Evolutionary conservation across 257 asterid species (phyloP).

Genomic region (Sherardia arvensis): DNA sequence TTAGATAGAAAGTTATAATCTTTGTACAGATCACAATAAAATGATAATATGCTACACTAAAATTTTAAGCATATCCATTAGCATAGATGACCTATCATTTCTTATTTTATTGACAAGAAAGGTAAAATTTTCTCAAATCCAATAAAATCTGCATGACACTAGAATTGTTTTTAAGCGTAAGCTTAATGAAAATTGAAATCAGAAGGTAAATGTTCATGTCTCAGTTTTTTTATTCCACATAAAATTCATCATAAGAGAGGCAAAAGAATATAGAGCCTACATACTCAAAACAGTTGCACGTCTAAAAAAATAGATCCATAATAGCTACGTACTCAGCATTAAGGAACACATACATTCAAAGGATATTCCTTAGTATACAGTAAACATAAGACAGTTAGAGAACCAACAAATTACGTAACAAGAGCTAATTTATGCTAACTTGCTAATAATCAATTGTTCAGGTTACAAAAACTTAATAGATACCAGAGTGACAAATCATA

Average conservation of each 20-base stretch:
- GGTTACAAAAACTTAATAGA: background rate
- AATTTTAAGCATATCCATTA: background rate
- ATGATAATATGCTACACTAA: background rate
- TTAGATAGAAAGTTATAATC: too few relatives aligned
- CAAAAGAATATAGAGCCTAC: background rate
- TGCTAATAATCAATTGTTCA: background rate
- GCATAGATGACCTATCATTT: background rate
- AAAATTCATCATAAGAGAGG: background rate
- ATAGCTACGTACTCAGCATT: background rate
- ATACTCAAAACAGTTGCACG: background rate
- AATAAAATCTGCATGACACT: background rate
- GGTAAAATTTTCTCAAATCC: background rate
- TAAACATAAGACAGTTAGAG: background rate
- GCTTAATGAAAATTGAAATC: background rate
- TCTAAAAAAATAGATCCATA: background rate
- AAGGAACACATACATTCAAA: background rate
- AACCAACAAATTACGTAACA: background rate
- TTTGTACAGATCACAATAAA: background rate
- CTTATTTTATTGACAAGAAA: background rate
- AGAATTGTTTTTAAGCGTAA: background rate
- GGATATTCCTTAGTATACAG: background rate
- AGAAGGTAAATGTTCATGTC: background rate
- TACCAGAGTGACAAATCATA: background rate
- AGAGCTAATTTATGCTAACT: too few relatives aligned
- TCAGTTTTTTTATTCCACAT: background rate